Base-by-base conservation (phyloP, 495 filamentous ascomycete species). In the Neurospora tetraspora region DNA sequence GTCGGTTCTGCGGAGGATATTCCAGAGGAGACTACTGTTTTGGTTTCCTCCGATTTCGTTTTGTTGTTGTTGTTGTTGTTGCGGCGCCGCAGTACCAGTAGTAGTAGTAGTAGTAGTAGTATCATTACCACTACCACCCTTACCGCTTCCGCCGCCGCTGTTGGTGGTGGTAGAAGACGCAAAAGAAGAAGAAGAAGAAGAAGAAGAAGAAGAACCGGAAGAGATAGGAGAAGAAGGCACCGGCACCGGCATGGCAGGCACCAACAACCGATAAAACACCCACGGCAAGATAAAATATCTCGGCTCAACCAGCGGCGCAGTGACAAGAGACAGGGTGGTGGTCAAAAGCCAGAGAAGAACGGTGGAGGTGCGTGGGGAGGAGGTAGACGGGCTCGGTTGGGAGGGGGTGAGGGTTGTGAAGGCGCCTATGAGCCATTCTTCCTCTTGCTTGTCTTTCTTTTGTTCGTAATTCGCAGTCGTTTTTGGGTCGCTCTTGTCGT, bases 231-330 rank as follows among this genome's bases (percentile, higher is more conserved):
- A 34, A 34, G 31, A 34, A 34, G 31, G 31, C 31, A 34, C 31
- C 31, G 31, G 31, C 31, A 34, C 31, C 11, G 39, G 83, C 83
- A 71, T 78, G 16, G 81, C 76, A 8, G 91, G 92, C 0, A 98
- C 81, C 80, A 97, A 89, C 14, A 97, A 81, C 10, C 96, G 86
- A 93, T 94, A 99, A 78, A 98, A 88, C 37, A 97, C 88, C 96
- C 96, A 99, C 0, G 94, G 94, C 4, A 97, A 85, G 78, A 98
- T 95, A 78, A 96, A 95, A 78, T 99, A 99, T 5, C 96, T 87
- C 3, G 94, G 94, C 77, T 99, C 96, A 12, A 99, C 95, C 2
- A 99, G 86, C 3, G 96, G 94, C 0, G 96, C 94, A 0, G 93
- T 94, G 61, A 96, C 79, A 31, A 98, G 86, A 3, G 92, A 94